Conservation (phyloP, 1,284 basidiomycete genomes). For the Pulchroboletus neoregius region DNA sequence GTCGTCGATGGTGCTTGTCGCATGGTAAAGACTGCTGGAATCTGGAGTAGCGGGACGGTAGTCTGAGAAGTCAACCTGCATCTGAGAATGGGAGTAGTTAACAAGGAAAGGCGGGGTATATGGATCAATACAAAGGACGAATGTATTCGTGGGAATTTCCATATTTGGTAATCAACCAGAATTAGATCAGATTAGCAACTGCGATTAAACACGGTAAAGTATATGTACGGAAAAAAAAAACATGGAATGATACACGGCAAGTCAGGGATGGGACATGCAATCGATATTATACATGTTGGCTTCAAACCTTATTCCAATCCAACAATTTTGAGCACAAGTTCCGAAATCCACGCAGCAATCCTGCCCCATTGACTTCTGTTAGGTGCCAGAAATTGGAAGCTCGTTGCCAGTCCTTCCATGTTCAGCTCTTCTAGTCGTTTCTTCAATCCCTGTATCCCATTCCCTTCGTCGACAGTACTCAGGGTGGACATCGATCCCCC, state of each 20-base stretch:
- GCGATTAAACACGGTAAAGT: constrained; percentile 10
- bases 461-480: constrained; percentile 55
- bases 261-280: constrained; percentile 11
- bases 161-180: constrained; percentile 11
- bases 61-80: constrained; percentile 20
- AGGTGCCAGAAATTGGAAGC: constrained; percentile 62
- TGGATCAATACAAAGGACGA: constrained; percentile 1
- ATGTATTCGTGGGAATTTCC: constrained; percentile 23
- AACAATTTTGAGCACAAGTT: constrained; percentile 56
- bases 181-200: constrained; percentile 16
- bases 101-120: constrained; percentile 7
- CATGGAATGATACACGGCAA: constrained; percentile 8
- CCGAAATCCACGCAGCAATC: constrained; percentile 72
- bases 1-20: constrained; percentile 71
- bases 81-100: constrained; percentile 9
- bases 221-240: constrained; percentile 10
- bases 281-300: constrained; percentile 21
- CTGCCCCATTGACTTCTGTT: constrained; percentile 56
- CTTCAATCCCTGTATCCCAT: constrained; percentile 24
- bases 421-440: constrained; percentile 55
- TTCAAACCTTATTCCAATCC: constrained; percentile 32
- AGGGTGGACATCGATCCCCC: constrained; percentile 61
- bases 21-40: constrained; percentile 57
- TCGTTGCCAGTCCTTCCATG: constrained; percentile 68
- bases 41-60: constrained; percentile 45